phyloP scores from a whole-genome alignment of 306 rosid genomes.

The Quercus agrifolia region DNA sequence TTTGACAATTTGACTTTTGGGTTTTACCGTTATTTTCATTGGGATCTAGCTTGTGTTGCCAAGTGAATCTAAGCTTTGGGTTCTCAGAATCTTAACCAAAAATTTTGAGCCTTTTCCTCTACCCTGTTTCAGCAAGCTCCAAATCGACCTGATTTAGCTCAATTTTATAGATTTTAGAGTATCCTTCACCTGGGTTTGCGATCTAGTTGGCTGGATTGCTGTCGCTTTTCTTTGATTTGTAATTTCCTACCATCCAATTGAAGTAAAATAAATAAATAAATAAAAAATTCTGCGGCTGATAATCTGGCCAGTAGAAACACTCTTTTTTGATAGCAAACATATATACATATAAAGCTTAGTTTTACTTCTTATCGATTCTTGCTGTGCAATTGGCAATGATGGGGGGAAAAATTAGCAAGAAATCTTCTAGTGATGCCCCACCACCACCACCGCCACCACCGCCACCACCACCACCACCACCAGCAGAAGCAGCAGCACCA shows the following conservation, averaged over 20 bases:
- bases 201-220: background rate
- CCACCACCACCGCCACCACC: background rate
- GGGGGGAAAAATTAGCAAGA: slow-evolving; percentile 75
- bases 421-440: slow-evolving; percentile 19
- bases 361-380: background rate
- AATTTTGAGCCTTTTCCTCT: background rate
- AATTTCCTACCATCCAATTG: slow-evolving; percentile 2
- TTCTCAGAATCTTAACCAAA: slow-evolving; percentile 8
- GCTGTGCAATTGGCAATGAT: slow-evolving; percentile 36
- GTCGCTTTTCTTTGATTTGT: background rate
- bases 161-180: no score
- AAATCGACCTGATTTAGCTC: no score
- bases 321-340: background rate
- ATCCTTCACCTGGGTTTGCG: background rate
- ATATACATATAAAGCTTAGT: background rate
- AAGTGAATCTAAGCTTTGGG: slow-evolving; percentile 6
- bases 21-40: background rate
- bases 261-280: background rate
- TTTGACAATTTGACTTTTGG: background rate
- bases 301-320: background rate
- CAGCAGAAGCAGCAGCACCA: no score
- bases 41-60: background rate
- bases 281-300: background rate
- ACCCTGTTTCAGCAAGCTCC: background rate
- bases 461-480: accelerated